These are phyloP conservation scores for Fonsecaea pugnacius DNA, from an alignment of 2,329 filamentous ascomycete genomes.

Conservation along the genomic window DNA sequence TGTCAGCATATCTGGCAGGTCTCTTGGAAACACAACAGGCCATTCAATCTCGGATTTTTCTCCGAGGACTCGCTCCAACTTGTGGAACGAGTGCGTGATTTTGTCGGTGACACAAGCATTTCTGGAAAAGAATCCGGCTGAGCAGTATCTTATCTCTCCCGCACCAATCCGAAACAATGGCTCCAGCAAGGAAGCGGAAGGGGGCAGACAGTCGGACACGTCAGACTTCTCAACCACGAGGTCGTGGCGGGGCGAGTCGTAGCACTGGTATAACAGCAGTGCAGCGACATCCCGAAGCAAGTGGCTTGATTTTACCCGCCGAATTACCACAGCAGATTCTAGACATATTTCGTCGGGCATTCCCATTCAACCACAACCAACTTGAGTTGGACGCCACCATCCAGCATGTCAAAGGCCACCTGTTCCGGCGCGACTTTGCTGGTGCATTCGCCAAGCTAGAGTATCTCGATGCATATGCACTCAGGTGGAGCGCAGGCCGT, in stretches of 20 bases:
- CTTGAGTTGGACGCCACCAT: conserved; percentile 60
- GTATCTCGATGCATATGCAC: conserved; percentile 79
- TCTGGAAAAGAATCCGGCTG: conserved; percentile 2
- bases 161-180: conserved; percentile 16
- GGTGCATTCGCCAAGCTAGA: conserved; percentile 74
- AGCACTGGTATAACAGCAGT: neutral
- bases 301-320: conserved; percentile 46
- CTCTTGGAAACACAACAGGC: conserved; percentile 9
- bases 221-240: conserved; percentile 6
- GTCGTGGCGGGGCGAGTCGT: neutral
- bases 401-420: conserved; percentile 81
- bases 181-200: conserved; percentile 24
- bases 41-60: conserved; percentile 26
- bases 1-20: conserved; percentile 6
- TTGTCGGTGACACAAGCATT: conserved; percentile 9
- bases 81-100: conserved; percentile 8
- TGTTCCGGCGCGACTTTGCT: conserved; percentile 84
- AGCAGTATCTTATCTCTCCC: neutral
- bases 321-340: conserved; percentile 71
- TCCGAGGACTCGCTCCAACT: conserved; percentile 7
- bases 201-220: conserved; percentile 9
- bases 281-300: conserved; percentile 13
- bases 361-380: conserved; percentile 54
- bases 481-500: conserved; percentile 86
- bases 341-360: conserved; percentile 71